These are phyloP conservation scores for Artemisia annua DNA, from an alignment of 129 eudicot genomes.

Conservation along the genomic window DNA sequence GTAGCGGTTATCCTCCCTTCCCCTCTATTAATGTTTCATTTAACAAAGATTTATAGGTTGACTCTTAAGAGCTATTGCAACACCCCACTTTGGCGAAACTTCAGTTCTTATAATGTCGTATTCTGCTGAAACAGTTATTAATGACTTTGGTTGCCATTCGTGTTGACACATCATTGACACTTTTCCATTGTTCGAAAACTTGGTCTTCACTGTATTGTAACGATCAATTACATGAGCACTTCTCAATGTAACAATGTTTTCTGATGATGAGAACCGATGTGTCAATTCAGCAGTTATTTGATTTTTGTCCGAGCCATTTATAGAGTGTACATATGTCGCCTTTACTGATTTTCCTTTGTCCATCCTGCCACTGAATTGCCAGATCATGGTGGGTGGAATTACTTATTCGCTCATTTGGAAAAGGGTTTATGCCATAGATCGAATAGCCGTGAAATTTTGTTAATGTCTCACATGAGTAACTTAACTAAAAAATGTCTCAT, in stretches of 20 bases:
- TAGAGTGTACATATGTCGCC: conserved; percentile 76
- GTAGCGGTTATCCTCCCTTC: too few species aligned
- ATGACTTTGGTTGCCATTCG: conserved; percentile 93
- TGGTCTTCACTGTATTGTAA: conserved; percentile 54
- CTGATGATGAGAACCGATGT: conserved; percentile 55
- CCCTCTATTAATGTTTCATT: conserved; percentile 10
- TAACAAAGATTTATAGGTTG: neutral
- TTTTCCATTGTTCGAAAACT: conserved; percentile 64
- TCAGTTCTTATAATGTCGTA: conserved; percentile 59
- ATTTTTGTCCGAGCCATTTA: conserved; percentile 51
- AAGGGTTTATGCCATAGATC: neutral
- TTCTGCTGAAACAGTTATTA: conserved; percentile 73
- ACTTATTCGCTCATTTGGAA: neutral
- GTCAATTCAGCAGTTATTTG: conserved; percentile 83
- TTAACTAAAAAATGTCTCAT: too few species aligned
- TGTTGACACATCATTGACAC: conserved; percentile 70
- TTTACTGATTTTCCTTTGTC: conserved; percentile 84
- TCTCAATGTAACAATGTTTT: conserved; percentile 70
- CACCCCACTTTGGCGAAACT: conserved; percentile 64
- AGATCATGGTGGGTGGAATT: neutral
- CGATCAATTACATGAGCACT: conserved; percentile 65
- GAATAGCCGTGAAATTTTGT: too few species aligned
- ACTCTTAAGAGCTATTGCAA: conserved; percentile 72
- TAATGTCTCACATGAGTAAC: too few species aligned
- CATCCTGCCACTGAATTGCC: conserved; percentile 44